phyloP scores from a whole-genome alignment of 2,329 filamentous ascomycete species.

The Macroventuria anomochaeta region DNA sequence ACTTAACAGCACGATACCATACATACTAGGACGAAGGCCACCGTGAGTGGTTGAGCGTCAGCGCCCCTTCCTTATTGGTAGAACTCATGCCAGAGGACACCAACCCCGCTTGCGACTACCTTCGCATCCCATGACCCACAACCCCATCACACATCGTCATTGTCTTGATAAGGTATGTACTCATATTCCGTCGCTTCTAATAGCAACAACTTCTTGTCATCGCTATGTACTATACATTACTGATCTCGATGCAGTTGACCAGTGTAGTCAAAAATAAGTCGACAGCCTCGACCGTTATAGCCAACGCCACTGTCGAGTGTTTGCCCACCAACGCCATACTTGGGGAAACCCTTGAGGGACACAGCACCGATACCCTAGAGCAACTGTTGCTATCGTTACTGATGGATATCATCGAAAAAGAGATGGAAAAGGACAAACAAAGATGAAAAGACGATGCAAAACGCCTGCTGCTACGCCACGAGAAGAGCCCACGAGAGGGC shows the following conservation, averaged over 20 bases:
- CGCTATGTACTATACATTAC: constrained; percentile 42
- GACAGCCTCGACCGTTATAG: constrained; percentile 3
- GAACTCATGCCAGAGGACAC: constrained; percentile 15
- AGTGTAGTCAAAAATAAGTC: constrained; percentile 10
- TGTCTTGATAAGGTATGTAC: constrained; percentile 15
- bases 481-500: not conserved
- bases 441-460: constrained; percentile 8
- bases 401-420: constrained; percentile 24
- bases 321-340: constrained; percentile 20
- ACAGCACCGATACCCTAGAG: constrained; percentile 18
- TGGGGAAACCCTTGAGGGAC: constrained; percentile 1
- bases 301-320: constrained; percentile 9
- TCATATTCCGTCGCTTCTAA: constrained; percentile 6
- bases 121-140: constrained; percentile 17
- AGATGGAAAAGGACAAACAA: constrained; percentile 17
- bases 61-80: constrained; percentile 24
- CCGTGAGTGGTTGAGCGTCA: constrained; percentile 10
- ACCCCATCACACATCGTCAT: constrained; percentile 20
- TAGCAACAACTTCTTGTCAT: constrained; percentile 6
- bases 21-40: constrained; percentile 6
- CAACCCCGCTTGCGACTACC: constrained; percentile 19
- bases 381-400: constrained; percentile 22
- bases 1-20: not conserved
- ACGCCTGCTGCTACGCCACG: constrained; percentile 16
- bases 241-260: constrained; percentile 20